Evolutionary conservation across 805 yeast genomes (phyloP), one percentile per base, ranked within the genome.

Genomic region (Tetrapisispora nanseiensis): DNA sequence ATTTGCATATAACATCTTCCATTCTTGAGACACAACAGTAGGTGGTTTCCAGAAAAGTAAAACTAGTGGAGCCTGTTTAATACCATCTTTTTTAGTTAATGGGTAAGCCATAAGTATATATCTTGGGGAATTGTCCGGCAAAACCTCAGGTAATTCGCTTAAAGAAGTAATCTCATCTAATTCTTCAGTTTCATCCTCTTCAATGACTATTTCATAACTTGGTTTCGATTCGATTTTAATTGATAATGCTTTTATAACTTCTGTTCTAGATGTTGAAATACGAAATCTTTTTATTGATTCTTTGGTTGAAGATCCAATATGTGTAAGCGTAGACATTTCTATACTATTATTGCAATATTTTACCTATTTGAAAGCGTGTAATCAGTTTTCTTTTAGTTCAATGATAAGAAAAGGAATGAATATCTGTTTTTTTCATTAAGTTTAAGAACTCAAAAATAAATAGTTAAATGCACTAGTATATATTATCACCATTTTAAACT

Each of bases 1-100:
- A 4, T 92, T 95, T 1, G 96, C 97, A 53, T 86, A 87, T 38
- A 85, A 64, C 97, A 87, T 89, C 60, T 82, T 79, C 55, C 74
- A 69, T 42, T 82, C 84, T 57, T 82, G 90, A 15, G 84, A 81
- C 4, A 61, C 66, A n/a, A 86, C 71, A 0, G 95, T 86, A 21
- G 80, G 81, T 3, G 97, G 97, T 46, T 85, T 74, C 80, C 89
- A 89, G 61, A 86, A 89, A n/a, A 89, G 52, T 57, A 89, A 61
- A 2, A 87, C 85, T 47, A 82, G 71, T 3, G 95, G 96, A 9
- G 76, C 71, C 37, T 78, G 72, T 53, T 74, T 71, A 42, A 94
- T 70, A 0, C 95, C 95, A 52, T 87, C 96, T 26, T 66, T 58
- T 8, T 74, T 61, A 20, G 74, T 75, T 52, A 79, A 62, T 6